Percentiles rank a stretch among this genome's conserved stretches.
These are phyloP conservation scores for Nicotiana paniculata DNA, from an alignment of 257 asterid genomes.

Conservation along the genomic window DNA sequence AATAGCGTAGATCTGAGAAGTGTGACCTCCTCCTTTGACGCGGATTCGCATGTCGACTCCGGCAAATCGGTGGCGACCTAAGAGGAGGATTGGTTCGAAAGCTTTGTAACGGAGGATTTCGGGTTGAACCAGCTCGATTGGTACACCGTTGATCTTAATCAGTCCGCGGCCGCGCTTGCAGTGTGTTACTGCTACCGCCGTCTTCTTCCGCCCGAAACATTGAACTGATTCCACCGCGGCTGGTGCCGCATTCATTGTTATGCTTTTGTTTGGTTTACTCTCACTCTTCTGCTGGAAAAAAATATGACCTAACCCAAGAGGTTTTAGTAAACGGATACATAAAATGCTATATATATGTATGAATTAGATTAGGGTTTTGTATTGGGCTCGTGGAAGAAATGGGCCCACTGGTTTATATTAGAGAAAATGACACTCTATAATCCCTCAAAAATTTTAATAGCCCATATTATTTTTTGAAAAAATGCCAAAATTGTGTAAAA, in stretches of 20 bases:
- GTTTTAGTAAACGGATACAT: background rate
- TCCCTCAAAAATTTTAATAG: too few relatives aligned
- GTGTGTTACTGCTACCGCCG: constrained; percentile 5
- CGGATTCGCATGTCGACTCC: constrained; percentile 8
- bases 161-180: constrained; percentile 5
- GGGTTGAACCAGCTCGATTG: constrained; percentile 1
- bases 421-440: too few relatives aligned
- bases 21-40: constrained; percentile 3
- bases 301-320: background rate
- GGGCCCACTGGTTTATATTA: background rate
- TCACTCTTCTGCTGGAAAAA: background rate
- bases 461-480: too few relatives aligned
- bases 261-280: background rate
- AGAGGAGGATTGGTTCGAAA: background rate
- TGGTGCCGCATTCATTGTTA: background rate
- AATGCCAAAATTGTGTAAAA: too few relatives aligned
- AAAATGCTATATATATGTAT: background rate
- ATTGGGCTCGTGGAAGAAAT: background rate
- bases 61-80: background rate
- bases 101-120: constrained; percentile 6
- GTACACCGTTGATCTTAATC: constrained; percentile 5
- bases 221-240: constrained; percentile 1
- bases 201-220: constrained; percentile 1
- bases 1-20: constrained; percentile 6
- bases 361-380: background rate